phyloP scores from a whole-genome alignment of 257 asterid species.

The Striga asiatica region DNA sequence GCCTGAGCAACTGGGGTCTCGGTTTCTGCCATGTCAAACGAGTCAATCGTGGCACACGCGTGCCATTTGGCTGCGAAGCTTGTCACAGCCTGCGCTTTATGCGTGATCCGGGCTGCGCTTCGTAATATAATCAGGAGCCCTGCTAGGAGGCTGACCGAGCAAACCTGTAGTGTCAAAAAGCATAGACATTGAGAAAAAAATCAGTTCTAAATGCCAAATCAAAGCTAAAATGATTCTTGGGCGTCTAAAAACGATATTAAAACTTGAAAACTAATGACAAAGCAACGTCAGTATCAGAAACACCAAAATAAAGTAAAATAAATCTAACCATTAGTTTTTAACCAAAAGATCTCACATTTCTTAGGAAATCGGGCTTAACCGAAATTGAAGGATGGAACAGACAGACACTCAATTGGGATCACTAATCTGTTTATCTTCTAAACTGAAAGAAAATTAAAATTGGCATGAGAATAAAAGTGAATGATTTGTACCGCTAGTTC shows the following conservation, averaged over 20 bases:
- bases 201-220: no score
- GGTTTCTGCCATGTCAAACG: constrained; percentile 42
- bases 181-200: no score
- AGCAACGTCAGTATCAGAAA: no score
- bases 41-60: constrained; percentile 75
- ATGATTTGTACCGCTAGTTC: constrained; percentile 92
- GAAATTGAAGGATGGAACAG: neutral
- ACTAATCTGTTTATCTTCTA: no score
- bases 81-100: constrained; percentile 78
- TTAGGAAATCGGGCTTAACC: neutral
- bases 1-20: constrained; percentile 43
- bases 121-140: constrained; percentile 74
- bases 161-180: constrained; percentile 43
- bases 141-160: constrained; percentile 82
- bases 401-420: neutral
- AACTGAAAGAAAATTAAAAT: no score
- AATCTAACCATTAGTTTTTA: no score
- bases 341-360: neutral
- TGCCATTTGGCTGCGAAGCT: constrained; percentile 98
- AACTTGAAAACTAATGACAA: no score
- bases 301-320: no score
- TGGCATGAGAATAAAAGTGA: no score
- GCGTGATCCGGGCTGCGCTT: constrained; percentile 85
- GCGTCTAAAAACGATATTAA: no score
- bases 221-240: no score